A percentile compares a stretch with the other conserved stretches of the same genome.
phyloP scores from a whole-genome alignment of 208 protist genomes.

The Sergeia podlipaevii region DNA sequence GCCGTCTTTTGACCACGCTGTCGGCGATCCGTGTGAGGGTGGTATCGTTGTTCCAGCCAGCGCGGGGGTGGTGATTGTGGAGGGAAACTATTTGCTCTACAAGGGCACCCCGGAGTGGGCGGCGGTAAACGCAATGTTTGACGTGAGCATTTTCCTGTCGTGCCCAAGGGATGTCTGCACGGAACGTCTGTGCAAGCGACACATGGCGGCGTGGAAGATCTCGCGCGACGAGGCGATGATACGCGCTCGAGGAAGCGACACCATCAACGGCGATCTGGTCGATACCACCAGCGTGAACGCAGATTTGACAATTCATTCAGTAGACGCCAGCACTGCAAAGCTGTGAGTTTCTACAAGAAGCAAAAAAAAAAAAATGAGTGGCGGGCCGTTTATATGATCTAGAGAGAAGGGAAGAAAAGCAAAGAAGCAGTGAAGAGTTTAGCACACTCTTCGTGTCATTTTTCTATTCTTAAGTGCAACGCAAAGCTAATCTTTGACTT shows the following conservation, averaged over 20 bases:
- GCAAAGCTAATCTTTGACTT: conserved; percentile 2
- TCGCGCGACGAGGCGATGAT: conserved; percentile 38
- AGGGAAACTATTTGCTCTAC: conserved; percentile 81
- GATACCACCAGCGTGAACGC: conserved; percentile 52
- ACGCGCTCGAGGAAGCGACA: conserved; percentile 62
- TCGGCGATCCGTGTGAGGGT: conserved; percentile 50
- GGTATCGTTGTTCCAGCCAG: conserved; percentile 37
- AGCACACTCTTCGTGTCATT: background rate
- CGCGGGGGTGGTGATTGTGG: conserved; percentile 56
- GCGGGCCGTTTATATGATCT: too few species aligned
- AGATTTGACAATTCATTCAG: conserved; percentile 49
- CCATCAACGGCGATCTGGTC: conserved; percentile 62
- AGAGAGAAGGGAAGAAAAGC: conserved; percentile 5
- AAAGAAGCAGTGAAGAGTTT: background rate
- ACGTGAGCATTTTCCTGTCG: conserved; percentile 57
- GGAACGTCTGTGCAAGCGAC: conserved; percentile 46
- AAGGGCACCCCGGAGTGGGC: conserved; percentile 52
- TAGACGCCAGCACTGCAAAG: conserved; percentile 17
- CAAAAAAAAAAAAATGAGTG: conserved; percentile 5
- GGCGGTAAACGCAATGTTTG: conserved; percentile 47
- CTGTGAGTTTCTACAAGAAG: background rate
- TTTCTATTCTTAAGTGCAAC: too few species aligned
- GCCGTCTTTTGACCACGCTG: conserved; percentile 74
- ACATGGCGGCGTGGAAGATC: conserved; percentile 73
- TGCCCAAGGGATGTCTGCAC: conserved; percentile 37